Evolutionary conservation across 192 early-diverging fungal genomes (phyloP), one percentile per base, ranked within the genome.

Genomic region (Anaeromyces robustus): DNA sequence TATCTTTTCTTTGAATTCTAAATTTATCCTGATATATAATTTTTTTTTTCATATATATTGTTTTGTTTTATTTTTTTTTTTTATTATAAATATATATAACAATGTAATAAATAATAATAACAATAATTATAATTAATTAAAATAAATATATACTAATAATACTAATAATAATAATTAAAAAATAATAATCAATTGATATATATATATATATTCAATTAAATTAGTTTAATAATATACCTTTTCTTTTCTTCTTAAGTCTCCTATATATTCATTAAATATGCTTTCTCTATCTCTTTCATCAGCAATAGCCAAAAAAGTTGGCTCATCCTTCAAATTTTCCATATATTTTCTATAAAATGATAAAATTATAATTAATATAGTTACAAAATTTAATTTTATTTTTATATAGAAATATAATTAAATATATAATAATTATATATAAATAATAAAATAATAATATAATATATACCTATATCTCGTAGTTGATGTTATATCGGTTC

Each of bases 251-350:
- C 88, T 80, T 78, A 92, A 83, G 30, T 93, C 92, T 12, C 90
- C 89, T 30, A 94, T 86, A 78, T 93, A 94, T 32, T 93, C 91
- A 34, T 92, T 90, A 85, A 94, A 95, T 30, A 94, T 86, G 30
- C 83, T 83, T 68, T 89, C 86, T 1, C 94, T 85, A 32, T 92
- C 88, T 18, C 83, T 82, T 16, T 93, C 93, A 16, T 87, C 87
- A 12, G 84, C 83, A 37, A 95, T 87, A 0, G 89, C 89, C 17
- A 84, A 78, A 81, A 96, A 94, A 19, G 87, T 88, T 2, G 89
- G 88, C 12, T 93, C 81, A 29, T 92, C 85, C 16, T 80, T 88
- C n/a, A 94, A 88, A 59, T 95, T 34, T 28, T 89, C 87, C 77
- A 80, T 14, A 18, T 85, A 80, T 29, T 83, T 90, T 52, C 91